These are phyloP conservation scores for Coffea humblotiana DNA, from an alignment of 305 asterid species.

Conservation along the genomic window DNA sequence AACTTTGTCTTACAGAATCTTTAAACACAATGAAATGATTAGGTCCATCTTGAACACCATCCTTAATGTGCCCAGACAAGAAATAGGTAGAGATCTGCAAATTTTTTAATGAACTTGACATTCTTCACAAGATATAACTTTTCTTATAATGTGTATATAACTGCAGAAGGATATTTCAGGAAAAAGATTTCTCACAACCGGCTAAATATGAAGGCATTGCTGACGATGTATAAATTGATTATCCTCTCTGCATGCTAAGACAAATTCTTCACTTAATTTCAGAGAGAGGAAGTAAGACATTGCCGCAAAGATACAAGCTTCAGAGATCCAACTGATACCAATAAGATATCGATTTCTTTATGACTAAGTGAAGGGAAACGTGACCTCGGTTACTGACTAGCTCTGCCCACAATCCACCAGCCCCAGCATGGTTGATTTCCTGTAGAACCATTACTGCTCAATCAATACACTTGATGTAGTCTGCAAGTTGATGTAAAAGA, in stretches of 20 bases:
- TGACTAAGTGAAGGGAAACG: neutral
- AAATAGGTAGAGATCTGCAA: neutral
- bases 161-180: neutral
- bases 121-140: neutral
- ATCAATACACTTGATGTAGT: neutral
- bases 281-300: neutral
- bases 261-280: neutral
- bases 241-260: neutral
- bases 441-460: constrained; percentile 13
- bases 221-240: neutral
- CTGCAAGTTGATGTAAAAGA: no score
- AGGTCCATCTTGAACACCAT: neutral
- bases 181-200: neutral
- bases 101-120: neutral
- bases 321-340: neutral
- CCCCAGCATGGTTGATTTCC: constrained; percentile 98
- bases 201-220: neutral
- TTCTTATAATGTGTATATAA: neutral
- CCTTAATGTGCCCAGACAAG: neutral
- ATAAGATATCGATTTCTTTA: neutral
- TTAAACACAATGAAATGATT: neutral
- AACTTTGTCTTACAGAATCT: neutral
- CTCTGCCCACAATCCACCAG: constrained; percentile 96
- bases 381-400: constrained; percentile 83
- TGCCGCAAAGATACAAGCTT: neutral